These are phyloP conservation scores for Peziza echinospora DNA, from an alignment of 495 filamentous ascomycete genomes.

Conservation along the genomic window DNA sequence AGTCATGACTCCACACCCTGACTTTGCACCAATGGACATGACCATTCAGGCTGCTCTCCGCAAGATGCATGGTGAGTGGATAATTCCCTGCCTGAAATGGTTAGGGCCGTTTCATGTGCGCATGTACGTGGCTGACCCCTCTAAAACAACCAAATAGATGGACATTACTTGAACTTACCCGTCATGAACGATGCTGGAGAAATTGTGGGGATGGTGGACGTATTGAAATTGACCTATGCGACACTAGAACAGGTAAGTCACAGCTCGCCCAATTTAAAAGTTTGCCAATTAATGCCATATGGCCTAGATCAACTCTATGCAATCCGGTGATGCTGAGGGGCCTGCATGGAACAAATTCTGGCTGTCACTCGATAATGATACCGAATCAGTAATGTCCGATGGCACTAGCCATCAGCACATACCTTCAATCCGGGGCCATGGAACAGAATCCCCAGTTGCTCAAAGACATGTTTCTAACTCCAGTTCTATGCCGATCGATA, in stretches of 20 bases:
- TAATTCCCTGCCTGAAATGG: neutral
- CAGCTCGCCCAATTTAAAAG: neutral
- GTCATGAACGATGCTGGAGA: constrained; percentile 96
- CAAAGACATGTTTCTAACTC: constrained; percentile 42
- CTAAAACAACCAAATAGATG: constrained; percentile 38
- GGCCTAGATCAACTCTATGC: constrained; percentile 49
- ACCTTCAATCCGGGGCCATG: constrained; percentile 37
- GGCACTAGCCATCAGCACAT: constrained; percentile 38
- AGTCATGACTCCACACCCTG: constrained; percentile 96
- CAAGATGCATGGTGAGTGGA: constrained; percentile 84
- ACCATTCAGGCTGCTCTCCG: constrained; percentile 91
- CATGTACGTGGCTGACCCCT: neutral
- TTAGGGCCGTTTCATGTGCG: neutral
- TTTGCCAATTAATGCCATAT: neutral
- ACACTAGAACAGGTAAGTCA: constrained; percentile 78
- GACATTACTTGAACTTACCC: constrained; percentile 90
- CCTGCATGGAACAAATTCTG: constrained; percentile 99
- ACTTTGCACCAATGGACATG: constrained; percentile 98
- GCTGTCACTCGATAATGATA: constrained; percentile 89
- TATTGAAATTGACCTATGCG: constrained; percentile 91
- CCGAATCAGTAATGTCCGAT: constrained; percentile 89
- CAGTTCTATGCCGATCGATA: constrained; percentile 36
- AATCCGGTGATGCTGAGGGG: constrained; percentile 66
- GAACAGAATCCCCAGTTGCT: constrained; percentile 36
- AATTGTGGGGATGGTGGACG: constrained; percentile 98